These are phyloP conservation scores for Schoenoplectus tabernaemontani DNA, from an alignment of 202 grass and related monocot genomes.

Conservation along the genomic window DNA sequence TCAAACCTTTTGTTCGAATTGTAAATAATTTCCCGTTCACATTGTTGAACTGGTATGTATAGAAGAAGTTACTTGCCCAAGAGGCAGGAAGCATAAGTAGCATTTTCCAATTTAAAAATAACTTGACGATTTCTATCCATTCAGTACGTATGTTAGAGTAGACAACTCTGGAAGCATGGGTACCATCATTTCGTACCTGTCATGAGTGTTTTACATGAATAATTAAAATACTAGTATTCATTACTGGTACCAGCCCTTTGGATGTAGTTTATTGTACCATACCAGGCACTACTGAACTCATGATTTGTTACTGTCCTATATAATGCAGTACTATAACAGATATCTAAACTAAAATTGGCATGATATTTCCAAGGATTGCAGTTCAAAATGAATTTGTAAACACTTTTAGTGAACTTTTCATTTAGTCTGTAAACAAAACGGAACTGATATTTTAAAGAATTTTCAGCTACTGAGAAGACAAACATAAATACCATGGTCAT, in stretches of 20 bases:
- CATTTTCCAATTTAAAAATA: conserved; percentile 89
- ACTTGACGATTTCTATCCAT: conserved; percentile 37
- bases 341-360: neutral
- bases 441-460: neutral
- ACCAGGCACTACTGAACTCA: neutral
- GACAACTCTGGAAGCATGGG: conserved; percentile 30
- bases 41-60: conserved; percentile 97
- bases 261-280: neutral
- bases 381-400: neutral
- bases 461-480: neutral
- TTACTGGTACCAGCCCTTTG: neutral
- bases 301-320: neutral
- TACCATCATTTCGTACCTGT: conserved; percentile 56
- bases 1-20: conserved; percentile 67
- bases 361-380: neutral
- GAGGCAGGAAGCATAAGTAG: conserved; percentile 69
- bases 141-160: conserved; percentile 57
- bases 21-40: conserved; percentile 75
- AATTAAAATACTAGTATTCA: neutral
- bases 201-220: neutral
- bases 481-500: neutral
- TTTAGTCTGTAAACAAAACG: neutral
- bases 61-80: conserved; percentile 96
- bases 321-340: neutral
- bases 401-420: neutral